Evolutionary conservation across 768 basidiomycete genomes (phyloP), one percentile per base, ranked within the genome.

Genomic region (Cystofilobasidium ferigula): DNA sequence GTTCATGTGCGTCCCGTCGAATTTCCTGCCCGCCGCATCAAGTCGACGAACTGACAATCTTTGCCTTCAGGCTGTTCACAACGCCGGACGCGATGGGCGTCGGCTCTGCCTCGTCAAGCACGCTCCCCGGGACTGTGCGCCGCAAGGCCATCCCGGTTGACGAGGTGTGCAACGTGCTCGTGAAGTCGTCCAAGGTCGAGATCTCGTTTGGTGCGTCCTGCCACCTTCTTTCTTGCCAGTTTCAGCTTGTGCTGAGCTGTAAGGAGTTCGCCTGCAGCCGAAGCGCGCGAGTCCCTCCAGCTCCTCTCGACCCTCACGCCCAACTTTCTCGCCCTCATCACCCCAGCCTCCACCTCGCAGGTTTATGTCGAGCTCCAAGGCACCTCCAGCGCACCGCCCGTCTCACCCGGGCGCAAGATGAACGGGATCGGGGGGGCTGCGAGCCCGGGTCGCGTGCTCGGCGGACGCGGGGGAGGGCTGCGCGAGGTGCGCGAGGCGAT

Each of bases 101-200:
- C 53, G 24, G n/a, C 26, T 32, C 28, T 18, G 28, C 30, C 16
- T 57, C 36, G 22, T 22, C 54, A 0, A 36, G 43, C 38, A n/a
- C n/a, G 24, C 57, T 48, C 26, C 26, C 54, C 40, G 30, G 36
- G 48, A 3, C 22, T 16, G 24, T 36, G 16, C 61, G 54, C 13
- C 51, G 76, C 54, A 70, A 71, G 45, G 75, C 73, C 0, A 74
- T 76, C 42, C 75, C 74, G 12, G 63, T 77, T 66, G 36, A 65
- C 1, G 75, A 77, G 61, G 76, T 75, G 1, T 71, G 73, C 13
- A 71, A 73, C n/a, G 71, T 76, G 26, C 71, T 77, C 34, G 74
- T 77, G 32, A 75, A 76, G 66, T 73, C 72, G 13, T 75, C 75
- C 36, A 77, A 77, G 62, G 73, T 74, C 24, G 75, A 74, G 18